Percentiles rank a stretch among this genome's conserved stretches.
phyloP scores from a whole-genome alignment of 106 monocot genomes.

The Iris macrosiphon region DNA sequence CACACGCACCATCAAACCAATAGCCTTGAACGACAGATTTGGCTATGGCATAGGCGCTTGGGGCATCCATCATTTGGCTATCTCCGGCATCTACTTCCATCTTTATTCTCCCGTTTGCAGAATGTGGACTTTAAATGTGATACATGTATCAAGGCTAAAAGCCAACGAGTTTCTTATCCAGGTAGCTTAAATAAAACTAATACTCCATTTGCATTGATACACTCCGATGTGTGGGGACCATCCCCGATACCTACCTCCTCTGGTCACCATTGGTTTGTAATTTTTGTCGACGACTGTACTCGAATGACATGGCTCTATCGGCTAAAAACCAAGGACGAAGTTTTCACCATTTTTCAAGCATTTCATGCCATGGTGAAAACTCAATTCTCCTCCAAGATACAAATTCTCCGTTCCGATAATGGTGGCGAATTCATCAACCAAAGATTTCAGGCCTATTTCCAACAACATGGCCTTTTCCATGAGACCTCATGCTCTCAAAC shows the following conservation, averaged over 20 bases:
- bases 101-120: not conserved
- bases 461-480: too few relatives aligned
- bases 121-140: not conserved
- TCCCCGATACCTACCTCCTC: not conserved
- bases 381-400: too few relatives aligned
- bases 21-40: not conserved
- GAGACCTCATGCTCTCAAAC: too few relatives aligned
- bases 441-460: too few relatives aligned
- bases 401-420: too few relatives aligned
- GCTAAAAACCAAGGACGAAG: too few relatives aligned
- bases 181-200: not conserved
- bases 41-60: slow-evolving; percentile 7
- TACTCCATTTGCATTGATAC: slow-evolving; percentile 3
- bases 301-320: slow-evolving; percentile 1
- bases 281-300: slow-evolving; percentile 15
- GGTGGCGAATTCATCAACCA: too few relatives aligned
- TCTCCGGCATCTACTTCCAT: not conserved
- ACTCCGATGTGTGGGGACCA: slow-evolving; percentile 9
- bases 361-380: too few relatives aligned
- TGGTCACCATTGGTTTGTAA: slow-evolving; percentile 7
- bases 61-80: slow-evolving; percentile 4
- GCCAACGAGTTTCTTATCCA: not conserved
- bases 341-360: too few relatives aligned
- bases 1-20: not conserved
- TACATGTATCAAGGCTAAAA: slow-evolving; percentile 1